Conservation (phyloP, 257 asterid species). For the Penstemon eatonii region DNA sequence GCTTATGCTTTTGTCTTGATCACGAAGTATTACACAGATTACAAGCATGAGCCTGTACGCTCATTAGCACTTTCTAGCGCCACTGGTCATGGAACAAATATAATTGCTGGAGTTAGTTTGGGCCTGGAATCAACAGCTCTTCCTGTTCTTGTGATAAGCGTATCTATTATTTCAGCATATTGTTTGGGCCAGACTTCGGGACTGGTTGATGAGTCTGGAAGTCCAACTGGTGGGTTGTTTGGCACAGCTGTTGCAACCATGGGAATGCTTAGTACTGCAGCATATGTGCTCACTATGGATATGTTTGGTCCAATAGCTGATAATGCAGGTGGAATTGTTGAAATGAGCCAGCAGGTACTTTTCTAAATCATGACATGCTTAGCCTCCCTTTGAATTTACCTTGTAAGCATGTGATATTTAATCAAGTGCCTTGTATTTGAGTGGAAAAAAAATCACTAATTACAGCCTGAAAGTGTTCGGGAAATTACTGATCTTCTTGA, state of each 20-base stretch:
- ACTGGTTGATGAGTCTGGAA: constrained; percentile 84
- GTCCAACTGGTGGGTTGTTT: constrained; percentile 97
- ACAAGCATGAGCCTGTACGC: constrained; percentile 97
- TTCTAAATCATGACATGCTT: constrained; percentile 24
- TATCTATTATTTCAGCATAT: constrained; percentile 83
- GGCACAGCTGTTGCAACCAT: constrained; percentile 99
- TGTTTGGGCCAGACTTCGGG: constrained; percentile 99
- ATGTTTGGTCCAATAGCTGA: constrained; percentile 99
- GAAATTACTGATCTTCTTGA: constrained; percentile 96
- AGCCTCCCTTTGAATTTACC: not conserved
- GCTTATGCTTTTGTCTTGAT: constrained; percentile 91
- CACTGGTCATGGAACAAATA: constrained; percentile 97
- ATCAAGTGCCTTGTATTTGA: constrained; percentile 6
- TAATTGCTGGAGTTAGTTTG: constrained; percentile 97
- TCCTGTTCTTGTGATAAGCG: constrained; percentile 89
- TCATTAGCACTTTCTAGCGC: constrained; percentile 89
- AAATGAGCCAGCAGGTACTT: constrained; percentile 98
- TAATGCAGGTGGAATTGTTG: constrained; percentile 99
- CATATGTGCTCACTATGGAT: constrained; percentile 98
- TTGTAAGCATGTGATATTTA: constrained; percentile 16
- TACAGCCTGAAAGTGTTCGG: constrained; percentile 97
- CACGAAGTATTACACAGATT: constrained; percentile 89
- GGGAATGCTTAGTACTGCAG: constrained; percentile 99
- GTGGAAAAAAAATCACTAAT: constrained; percentile 16
- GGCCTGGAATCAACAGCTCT: constrained; percentile 99